phyloP scores from a whole-genome alignment of 2,329 filamentous ascomycete genomes.

The Ascosphaera pollenicola region DNA sequence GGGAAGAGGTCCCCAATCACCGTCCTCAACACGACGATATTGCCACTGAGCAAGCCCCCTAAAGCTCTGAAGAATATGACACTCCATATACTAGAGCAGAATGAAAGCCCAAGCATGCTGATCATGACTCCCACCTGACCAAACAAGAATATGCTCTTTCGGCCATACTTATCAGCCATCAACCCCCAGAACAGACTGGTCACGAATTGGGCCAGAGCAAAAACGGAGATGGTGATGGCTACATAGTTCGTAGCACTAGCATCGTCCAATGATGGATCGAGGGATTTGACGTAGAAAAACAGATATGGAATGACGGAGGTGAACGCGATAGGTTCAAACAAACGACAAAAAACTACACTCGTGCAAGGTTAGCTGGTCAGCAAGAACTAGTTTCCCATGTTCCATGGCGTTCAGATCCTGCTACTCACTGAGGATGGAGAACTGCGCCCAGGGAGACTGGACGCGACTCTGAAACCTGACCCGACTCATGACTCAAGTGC shows the following conservation, averaged over 20 bases:
- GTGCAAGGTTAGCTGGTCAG: neutral
- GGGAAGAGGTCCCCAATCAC: neutral
- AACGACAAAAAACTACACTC: neutral
- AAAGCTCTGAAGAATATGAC: slow-evolving; percentile 64
- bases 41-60: slow-evolving; percentile 89
- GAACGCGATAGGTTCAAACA: slow-evolving; percentile 71
- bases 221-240: slow-evolving; percentile 70
- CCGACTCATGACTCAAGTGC: neutral
- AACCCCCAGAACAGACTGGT: slow-evolving; percentile 89
- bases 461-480: neutral
- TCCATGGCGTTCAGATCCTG: neutral
- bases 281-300: slow-evolving; percentile 50
- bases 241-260: slow-evolving; percentile 66
- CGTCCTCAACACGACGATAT: slow-evolving; percentile 19
- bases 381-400: too few relatives aligned
- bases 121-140: slow-evolving; percentile 64
- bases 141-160: slow-evolving; percentile 61
- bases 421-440: neutral
- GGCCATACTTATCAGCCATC: slow-evolving; percentile 54
- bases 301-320: slow-evolving; percentile 95
- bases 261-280: slow-evolving; percentile 43
- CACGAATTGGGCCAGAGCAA: slow-evolving; percentile 75
- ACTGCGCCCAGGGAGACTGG: neutral
- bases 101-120: slow-evolving; percentile 72
- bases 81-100: slow-evolving; percentile 65